These are phyloP conservation scores for Brassica nigra DNA, from an alignment of 345 rosid species.

Conservation along the genomic window DNA sequence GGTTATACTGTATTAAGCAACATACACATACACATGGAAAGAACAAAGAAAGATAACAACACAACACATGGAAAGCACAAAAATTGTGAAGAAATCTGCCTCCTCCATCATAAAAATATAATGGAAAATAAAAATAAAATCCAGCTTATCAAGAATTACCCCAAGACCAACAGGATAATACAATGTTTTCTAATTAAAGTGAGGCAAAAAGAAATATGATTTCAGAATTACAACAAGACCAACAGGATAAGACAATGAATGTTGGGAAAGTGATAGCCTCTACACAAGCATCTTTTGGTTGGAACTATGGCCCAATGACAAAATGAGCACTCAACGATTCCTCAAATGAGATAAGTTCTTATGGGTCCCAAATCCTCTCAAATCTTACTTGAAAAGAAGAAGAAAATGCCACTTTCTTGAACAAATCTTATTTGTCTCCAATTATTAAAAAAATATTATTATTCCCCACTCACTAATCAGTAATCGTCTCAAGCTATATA, in stretches of 20 bases:
- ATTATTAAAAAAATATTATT: slow-evolving; percentile 10
- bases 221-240: slow-evolving; percentile 8
- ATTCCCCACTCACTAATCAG: slow-evolving; percentile 14
- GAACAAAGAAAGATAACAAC: not conserved
- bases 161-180: slow-evolving; percentile 14
- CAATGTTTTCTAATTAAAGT: slow-evolving; percentile 18
- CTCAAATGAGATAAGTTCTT: slow-evolving; percentile 31
- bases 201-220: slow-evolving; percentile 25
- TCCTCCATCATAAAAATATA: not conserved
- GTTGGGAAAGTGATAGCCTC: slow-evolving; percentile 31
- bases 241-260: slow-evolving; percentile 12
- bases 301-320: slow-evolving; percentile 27
- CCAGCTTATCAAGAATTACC: slow-evolving; percentile 33
- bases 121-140: slow-evolving; percentile 13
- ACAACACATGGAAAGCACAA: slow-evolving; percentile 16
- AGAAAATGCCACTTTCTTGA: slow-evolving; percentile 20
- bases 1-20: not conserved
- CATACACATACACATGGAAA: not conserved
- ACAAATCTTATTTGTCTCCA: slow-evolving; percentile 16
- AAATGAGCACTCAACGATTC: slow-evolving; percentile 32
- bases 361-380: slow-evolving; percentile 36
- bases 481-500: slow-evolving; percentile 28
- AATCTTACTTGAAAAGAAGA: slow-evolving; percentile 9
- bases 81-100: slow-evolving; percentile 26
- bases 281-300: slow-evolving; percentile 40